phyloP scores from a whole-genome alignment of 192 early-diverging fungal genomes.

The Gonapodya prolifera region DNA sequence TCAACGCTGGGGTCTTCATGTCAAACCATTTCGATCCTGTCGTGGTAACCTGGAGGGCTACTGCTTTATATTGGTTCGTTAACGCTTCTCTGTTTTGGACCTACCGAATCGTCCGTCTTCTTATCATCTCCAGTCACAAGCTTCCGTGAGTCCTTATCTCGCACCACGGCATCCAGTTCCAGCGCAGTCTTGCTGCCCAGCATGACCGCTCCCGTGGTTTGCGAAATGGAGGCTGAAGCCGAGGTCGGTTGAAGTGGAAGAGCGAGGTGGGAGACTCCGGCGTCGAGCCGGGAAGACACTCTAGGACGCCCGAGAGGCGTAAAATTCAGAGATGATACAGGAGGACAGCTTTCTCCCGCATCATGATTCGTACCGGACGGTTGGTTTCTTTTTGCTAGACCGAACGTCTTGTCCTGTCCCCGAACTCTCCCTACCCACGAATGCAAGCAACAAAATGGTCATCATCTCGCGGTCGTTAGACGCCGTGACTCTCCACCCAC shows the following conservation, averaged over 20 bases:
- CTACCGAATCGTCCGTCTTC: no score
- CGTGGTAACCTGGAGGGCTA: constrained; percentile 11
- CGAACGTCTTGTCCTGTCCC: no score
- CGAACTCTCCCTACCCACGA: no score
- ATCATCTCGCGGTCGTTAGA: no score
- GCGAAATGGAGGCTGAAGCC: not conserved
- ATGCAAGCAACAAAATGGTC: no score
- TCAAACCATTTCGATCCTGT: constrained; percentile 72
- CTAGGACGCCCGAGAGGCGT: no score
- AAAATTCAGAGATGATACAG: no score
- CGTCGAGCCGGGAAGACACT: not conserved
- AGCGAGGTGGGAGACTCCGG: not conserved
- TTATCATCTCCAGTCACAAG: not conserved
- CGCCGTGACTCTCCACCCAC: no score
- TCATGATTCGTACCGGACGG: no score
- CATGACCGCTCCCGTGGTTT: not conserved
- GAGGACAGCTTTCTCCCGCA: no score
- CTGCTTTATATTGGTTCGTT: not conserved
- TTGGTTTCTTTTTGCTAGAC: no score
- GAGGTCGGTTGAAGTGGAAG: not conserved
- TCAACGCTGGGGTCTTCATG: constrained; percentile 70
- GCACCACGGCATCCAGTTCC: not conserved
- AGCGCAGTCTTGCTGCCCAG: not conserved
- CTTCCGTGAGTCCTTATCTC: not conserved
- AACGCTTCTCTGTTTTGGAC: not conserved